phyloP scores from a whole-genome alignment of 129 eudicot genomes.

The Flaveria trinervia region DNA sequence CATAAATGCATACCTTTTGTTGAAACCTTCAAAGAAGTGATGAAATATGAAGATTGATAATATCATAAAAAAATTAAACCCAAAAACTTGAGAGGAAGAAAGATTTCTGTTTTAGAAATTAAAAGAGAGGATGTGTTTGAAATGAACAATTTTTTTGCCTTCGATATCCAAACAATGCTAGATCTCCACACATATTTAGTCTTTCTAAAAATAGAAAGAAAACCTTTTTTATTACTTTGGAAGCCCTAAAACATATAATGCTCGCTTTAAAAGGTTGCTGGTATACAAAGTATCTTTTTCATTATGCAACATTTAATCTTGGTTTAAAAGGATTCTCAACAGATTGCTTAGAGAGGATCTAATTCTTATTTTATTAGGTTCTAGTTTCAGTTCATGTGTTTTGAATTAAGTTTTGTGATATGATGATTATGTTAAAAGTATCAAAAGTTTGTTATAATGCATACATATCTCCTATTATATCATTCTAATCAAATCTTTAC shows the following conservation, averaged over 20 bases:
- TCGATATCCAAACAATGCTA: conserved; percentile 13
- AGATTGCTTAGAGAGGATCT: too few species aligned
- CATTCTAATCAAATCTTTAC: too few species aligned
- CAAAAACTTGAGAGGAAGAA: conserved; percentile 16
- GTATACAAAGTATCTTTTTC: too few species aligned
- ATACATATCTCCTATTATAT: too few species aligned
- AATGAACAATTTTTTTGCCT: conserved; percentile 8
- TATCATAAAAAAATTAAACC: not conserved
- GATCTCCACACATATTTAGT: conserved; percentile 7
- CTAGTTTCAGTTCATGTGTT: too few species aligned
- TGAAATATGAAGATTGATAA: conserved; percentile 1
- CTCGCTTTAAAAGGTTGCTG: not conserved
- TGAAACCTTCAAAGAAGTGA: conserved; percentile 13
- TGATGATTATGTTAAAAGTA: too few species aligned
- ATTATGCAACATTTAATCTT: not conserved
- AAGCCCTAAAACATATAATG: not conserved
- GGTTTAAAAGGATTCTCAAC: not conserved
- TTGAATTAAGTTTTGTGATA: too few species aligned
- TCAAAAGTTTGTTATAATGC: too few species aligned
- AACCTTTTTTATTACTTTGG: not conserved
- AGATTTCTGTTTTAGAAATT: not conserved
- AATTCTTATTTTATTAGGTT: too few species aligned
- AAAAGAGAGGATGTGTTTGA: conserved; percentile 17
- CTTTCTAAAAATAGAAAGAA: conserved; percentile 25
- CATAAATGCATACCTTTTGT: conserved; percentile 29